phyloP scores from a whole-genome alignment of 1,139 yeast genomes.

The Ogataea hybrid region DNA sequence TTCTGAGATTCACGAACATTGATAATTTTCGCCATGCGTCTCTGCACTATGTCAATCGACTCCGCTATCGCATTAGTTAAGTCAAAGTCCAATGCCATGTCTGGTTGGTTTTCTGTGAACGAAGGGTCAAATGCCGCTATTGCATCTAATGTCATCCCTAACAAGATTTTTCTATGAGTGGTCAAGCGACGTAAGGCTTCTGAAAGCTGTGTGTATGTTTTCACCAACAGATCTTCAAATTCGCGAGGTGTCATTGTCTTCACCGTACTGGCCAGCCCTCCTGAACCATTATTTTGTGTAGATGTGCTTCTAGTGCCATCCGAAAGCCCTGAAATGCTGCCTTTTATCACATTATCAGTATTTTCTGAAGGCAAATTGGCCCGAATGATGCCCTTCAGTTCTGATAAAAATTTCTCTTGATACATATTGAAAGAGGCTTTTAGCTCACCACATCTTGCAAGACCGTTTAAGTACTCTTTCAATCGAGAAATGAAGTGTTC shows the following conservation, averaged over 20 bases:
- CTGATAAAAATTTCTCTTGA: conserved; percentile 65
- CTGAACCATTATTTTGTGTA: conserved; percentile 18
- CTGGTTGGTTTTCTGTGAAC: conserved; percentile 35
- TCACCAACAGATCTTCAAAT: conserved; percentile 67
- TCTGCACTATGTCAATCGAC: conserved; percentile 72
- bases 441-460: conserved; percentile 63
- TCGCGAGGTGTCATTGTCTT: conserved; percentile 68
- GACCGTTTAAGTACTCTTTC: conserved; percentile 47
- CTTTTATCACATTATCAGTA: conserved; percentile 14
- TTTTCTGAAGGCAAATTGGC: conserved; percentile 50
- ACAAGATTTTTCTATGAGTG: conserved; percentile 72
- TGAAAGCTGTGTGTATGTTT: conserved; percentile 61
- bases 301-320: conserved; percentile 28
- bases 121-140: conserved; percentile 34
- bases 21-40: conserved; percentile 73
- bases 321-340: conserved; percentile 21
- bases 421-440: conserved; percentile 63
- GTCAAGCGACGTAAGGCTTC: conserved; percentile 74
- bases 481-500: conserved; percentile 41
- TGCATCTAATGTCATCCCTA: conserved; percentile 68
- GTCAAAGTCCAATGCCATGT: conserved; percentile 59
- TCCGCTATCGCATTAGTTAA: conserved; percentile 58
- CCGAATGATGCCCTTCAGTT: conserved; percentile 72
- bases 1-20: conserved; percentile 75
- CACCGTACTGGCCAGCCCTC: conserved; percentile 35